phyloP scores from a whole-genome alignment of 2,329 filamentous ascomycete species.

The Trichoderma endophyticum region DNA sequence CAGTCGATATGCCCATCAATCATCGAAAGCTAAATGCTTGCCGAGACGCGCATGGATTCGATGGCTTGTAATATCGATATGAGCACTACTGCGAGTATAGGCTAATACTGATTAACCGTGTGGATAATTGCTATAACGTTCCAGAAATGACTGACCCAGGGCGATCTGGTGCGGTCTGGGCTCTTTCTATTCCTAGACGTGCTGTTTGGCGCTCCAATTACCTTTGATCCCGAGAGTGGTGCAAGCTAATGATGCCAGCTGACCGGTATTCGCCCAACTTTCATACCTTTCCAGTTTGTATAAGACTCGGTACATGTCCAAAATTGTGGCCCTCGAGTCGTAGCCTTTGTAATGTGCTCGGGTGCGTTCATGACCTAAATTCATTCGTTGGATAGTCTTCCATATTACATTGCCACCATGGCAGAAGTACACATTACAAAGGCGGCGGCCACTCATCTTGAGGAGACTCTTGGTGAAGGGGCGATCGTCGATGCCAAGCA shows the following conservation, averaged over 20 bases:
- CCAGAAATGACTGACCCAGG: neutral
- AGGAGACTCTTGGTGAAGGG: constrained; percentile 11
- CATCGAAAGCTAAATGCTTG: neutral
- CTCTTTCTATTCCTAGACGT: neutral
- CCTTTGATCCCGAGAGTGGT: neutral
- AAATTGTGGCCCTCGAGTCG: neutral
- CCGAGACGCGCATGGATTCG: neutral
- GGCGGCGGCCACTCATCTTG: neutral
- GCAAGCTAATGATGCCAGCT: neutral
- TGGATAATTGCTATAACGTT: constrained; percentile 3
- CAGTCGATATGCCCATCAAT: neutral
- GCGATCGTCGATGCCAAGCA: constrained; percentile 13
- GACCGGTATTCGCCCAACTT: neutral
- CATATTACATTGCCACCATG: neutral
- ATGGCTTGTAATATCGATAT: neutral
- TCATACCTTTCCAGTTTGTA: neutral
- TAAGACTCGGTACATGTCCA: neutral
- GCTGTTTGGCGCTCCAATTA: constrained; percentile 11
- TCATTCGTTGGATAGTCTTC: neutral
- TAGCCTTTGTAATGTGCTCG: neutral
- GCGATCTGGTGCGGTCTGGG: neutral
- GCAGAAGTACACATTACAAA: constrained; percentile 8
- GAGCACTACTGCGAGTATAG: neutral
- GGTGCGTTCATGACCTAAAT: neutral
- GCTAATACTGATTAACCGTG: constrained; percentile 3